Evolutionary conservation across 768 basidiomycete species (phyloP).

Genomic region (Mycena galopus): DNA sequence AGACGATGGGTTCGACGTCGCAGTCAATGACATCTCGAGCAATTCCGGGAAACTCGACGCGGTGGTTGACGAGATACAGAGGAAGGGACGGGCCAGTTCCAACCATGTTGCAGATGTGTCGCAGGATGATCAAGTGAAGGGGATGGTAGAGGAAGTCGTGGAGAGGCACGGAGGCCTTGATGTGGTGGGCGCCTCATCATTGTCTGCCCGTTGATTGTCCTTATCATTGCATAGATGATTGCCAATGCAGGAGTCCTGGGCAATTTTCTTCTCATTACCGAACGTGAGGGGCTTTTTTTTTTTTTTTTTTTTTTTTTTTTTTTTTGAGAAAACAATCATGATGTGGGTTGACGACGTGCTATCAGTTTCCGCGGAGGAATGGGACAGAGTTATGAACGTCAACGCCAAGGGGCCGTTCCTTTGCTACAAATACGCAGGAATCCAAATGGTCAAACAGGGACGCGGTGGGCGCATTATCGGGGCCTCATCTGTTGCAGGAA

Average conservation of each 20-base stretch:
- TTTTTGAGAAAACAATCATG: background rate
- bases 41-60: constrained; percentile 36
- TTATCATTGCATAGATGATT: constrained; percentile 41
- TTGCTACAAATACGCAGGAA: constrained; percentile 26
- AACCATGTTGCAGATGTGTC: constrained; percentile 34
- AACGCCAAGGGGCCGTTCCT: constrained; percentile 14
- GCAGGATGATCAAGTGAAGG: constrained; percentile 38
- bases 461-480: constrained; percentile 29
- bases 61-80: constrained; percentile 26
- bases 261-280: too few relatives aligned
- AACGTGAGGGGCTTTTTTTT: too few relatives aligned
- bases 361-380: constrained; percentile 6
- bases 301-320: too few relatives aligned
- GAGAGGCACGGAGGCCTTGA: constrained; percentile 42
- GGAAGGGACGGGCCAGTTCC: constrained; percentile 11
- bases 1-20: constrained; percentile 51
- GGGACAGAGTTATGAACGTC: constrained; percentile 16
- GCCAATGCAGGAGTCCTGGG: constrained; percentile 45
- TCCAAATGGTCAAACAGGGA: constrained; percentile 30
- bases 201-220: background rate
- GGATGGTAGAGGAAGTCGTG: constrained; percentile 38
- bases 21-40: constrained; percentile 47
- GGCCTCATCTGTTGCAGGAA: constrained; percentile 14
- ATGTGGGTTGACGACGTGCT: background rate
- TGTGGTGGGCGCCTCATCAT: constrained; percentile 37